Evolutionary conservation across 768 basidiomycete genomes (phyloP).

Genomic region (Lactarius quietus): DNA sequence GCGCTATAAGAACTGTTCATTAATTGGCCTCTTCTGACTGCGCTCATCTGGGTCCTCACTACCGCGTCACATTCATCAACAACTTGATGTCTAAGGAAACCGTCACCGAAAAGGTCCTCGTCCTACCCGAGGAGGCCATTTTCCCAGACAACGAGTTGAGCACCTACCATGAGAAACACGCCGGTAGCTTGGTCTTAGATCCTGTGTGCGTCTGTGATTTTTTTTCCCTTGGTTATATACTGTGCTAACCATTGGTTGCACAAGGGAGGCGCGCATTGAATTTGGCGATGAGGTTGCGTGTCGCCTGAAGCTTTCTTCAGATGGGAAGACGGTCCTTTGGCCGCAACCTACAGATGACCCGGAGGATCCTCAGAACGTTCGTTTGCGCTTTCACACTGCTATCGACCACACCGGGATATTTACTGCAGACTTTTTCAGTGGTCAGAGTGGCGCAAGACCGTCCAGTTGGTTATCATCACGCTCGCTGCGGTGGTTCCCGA

Average conservation of each 20-base stretch:
- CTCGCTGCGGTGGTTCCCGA: constrained; percentile 65
- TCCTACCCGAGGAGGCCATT: background rate
- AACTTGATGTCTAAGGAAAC: background rate
- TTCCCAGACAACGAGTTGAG: constrained; percentile 34
- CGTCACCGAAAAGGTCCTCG: constrained; percentile 1
- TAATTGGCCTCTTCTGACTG: background rate
- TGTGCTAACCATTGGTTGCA: background rate
- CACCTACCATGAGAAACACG: constrained; percentile 49
- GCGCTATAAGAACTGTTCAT: background rate
- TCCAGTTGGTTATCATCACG: constrained; percentile 58
- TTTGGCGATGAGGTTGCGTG: constrained; percentile 54
- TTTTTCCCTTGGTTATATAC: background rate
- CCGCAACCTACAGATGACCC: constrained; percentile 63
- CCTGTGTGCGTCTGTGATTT: constrained; percentile 44
- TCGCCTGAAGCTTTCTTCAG: constrained; percentile 51
- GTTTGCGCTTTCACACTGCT: constrained; percentile 23
- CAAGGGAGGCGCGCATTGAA: constrained; percentile 59
- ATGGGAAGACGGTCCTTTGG: constrained; percentile 62
- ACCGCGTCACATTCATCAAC: background rate
- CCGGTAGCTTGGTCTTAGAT: constrained; percentile 60
- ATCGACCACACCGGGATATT: too few species aligned
- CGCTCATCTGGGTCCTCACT: background rate
- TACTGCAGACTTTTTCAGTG: constrained; percentile 41
- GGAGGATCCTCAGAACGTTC: constrained; percentile 61
- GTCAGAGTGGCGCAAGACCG: constrained; percentile 49